Evolutionary conservation across 805 yeast species (phyloP), one percentile per base, ranked within the genome.

Genomic region (Candida nanaspora): DNA sequence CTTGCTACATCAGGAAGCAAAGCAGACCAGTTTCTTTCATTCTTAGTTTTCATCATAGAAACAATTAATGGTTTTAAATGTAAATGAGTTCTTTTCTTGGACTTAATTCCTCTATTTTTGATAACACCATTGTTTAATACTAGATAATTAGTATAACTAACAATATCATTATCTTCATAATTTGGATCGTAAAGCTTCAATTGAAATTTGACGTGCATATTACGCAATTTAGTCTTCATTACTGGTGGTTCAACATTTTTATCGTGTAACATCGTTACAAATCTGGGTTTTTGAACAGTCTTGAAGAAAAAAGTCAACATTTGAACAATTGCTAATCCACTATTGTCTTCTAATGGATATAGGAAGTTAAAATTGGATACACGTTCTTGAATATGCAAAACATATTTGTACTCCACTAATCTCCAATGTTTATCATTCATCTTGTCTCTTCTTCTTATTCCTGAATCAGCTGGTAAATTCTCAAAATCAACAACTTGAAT

Each of bases 341-440:
- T 44, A 9, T 49, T 42, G 28, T 42, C 42, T 18, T 47, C 47
- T 23, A 51, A 22, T 13, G 55, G 55, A 3, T 44, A 14, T 39
- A 51, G 15, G 25, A 51, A 51, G 33, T 49, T 51, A 40, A 40
- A 51, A n/a, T 35, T 26, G 2, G 53, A 49, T 10, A 41, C 43
- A 32, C 30, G 22, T 20, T 51, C 55, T 34, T 49, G 53, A 3
- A 51, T 14, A 35, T 49, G 53, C 16, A 51, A 29, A 18, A 46
- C 40, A 33, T 44, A 51, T 15, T 41, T 34, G 37, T 40, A 51
- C 20, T 38, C 31, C n/a, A 40, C 36, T 33, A 46, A 50, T 28
- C 41, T 45, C 48, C 49, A 43, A 30, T 39, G 41, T 8, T 27
- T 25, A 6, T 32, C 21, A n/a, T n/a, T n/a, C n/a, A n/a, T n/a